A percentile compares a stretch with the other conserved stretches of the same genome.
Evolutionary conservation across 208 protist species (phyloP).

Genomic region (Crithidia expoeki): DNA sequence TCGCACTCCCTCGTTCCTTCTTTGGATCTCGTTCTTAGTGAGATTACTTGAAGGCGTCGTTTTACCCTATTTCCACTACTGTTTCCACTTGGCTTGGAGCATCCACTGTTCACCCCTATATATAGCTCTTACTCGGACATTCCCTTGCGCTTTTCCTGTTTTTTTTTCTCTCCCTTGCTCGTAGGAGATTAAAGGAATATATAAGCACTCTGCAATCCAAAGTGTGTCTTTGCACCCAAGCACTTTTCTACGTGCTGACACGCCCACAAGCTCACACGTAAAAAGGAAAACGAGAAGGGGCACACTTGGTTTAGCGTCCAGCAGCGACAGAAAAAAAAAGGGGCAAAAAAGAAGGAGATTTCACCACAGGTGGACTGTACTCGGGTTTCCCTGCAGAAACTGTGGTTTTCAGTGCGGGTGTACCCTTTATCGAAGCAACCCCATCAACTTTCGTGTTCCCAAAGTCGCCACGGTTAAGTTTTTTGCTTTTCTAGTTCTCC

Average conservation of each 20-base stretch:
- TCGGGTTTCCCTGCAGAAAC: neutral
- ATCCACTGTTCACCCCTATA: neutral
- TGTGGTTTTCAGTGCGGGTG: neutral
- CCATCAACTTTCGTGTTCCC: neutral
- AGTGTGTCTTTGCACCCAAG: no score
- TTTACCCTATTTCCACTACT: no score
- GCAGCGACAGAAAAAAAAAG: neutral
- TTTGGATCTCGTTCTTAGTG: neutral
- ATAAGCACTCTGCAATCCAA: no score
- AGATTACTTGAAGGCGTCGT: no score
- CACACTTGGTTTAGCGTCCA: no score
- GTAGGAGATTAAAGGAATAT: no score
- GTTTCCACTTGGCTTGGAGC: neutral
- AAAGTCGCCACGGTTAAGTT: neutral
- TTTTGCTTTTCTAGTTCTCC: neutral
- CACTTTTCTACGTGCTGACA: no score
- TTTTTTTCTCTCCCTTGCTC: neutral
- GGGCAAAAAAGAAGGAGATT: neutral
- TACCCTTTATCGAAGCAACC: neutral
- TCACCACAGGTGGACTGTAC: neutral
- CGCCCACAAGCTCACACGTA: no score
- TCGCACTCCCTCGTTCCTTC: neutral
- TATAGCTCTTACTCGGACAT: neutral
- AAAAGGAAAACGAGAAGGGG: no score
- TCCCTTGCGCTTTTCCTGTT: neutral